Evolutionary conservation across 1,139 yeast genomes (phyloP), one percentile per base, ranked within the genome.

Genomic region (Pichia sp.): DNA sequence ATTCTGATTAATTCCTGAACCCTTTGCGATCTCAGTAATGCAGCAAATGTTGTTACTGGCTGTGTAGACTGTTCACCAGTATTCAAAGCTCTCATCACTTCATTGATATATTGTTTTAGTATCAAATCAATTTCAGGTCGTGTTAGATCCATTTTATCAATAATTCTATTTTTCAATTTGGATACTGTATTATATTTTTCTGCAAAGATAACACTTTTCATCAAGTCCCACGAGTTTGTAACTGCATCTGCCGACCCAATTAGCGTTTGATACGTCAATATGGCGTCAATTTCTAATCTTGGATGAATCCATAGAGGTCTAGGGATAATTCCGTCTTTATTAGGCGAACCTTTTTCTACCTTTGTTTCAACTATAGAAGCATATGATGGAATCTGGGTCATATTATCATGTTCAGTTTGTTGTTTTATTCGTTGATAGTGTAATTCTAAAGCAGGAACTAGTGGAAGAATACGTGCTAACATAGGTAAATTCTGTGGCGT

Each of bases 241-340:
- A 51, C 53, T 4, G 51, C 49, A 24, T 49, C 52, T 0, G 55
- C 56, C 21, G 59, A 58, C 0, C 63, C 64, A 8, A 56, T 34
- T 14, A 58, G 42, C 2, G 57, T 53, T 38, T 54, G 58, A 43
- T 57, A 63, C 1, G 67, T 63, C 28, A 61, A 39, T 21, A 54
- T 44, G 4, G 67, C 67, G 46, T 61, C 63, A 22, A 54, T 51
- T 30, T 53, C 55, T 42, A 65, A 45, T 20, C 62, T 49, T 18
- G 65, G 64, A 48, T 63, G 67, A 30, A 65, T 58, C 68, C 68
- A 65, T 6, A 65, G 44, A 31, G 56, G 49, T 27, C 58, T 52
- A 2, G 62, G 58, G 17, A 55, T 30, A 34, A 21, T 17, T n/a
- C 33, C 32, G 37, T 32, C 19, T 12, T 36, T 12, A 22, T 21